Percentiles rank a stretch among this genome's conserved stretches.
Evolutionary conservation across 768 basidiomycete species (phyloP).

Genomic region (Agaricus sinodeliciosus): DNA sequence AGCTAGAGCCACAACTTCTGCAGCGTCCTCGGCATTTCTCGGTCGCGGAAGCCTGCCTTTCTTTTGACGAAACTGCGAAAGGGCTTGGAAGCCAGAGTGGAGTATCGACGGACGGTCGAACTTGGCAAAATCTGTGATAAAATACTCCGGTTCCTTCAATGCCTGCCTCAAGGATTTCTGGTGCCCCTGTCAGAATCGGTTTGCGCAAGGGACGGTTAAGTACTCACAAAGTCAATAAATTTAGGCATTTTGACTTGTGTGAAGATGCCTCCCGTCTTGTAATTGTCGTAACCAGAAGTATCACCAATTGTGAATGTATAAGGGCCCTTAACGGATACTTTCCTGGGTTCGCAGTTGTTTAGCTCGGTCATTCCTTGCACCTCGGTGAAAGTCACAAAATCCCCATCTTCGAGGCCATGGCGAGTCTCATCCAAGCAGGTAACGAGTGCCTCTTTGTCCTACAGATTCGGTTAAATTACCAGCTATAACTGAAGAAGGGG

Average conservation of each 20-base stretch:
- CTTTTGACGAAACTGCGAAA: slow-evolving; percentile 68
- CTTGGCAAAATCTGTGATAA: slow-evolving; percentile 96
- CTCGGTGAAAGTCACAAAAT: slow-evolving; percentile 95
- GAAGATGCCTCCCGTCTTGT: slow-evolving; percentile 88
- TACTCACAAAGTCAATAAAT: slow-evolving; percentile 83
- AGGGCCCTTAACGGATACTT: slow-evolving; percentile 90
- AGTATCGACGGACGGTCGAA: slow-evolving; percentile 89
- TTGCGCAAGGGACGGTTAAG: neutral
- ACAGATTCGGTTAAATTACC: neutral
- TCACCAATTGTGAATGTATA: slow-evolving; percentile 97
- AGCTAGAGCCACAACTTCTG: slow-evolving; percentile 62
- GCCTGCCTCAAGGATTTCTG: slow-evolving; percentile 95
- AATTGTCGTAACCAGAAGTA: slow-evolving; percentile 69
- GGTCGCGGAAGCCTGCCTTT: slow-evolving; percentile 72
- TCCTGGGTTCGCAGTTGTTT: slow-evolving; percentile 88
- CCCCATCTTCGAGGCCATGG: slow-evolving; percentile 97
- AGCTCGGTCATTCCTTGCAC: slow-evolving; percentile 92
- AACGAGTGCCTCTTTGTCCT: slow-evolving; percentile 89
- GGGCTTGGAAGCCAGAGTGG: slow-evolving; percentile 92
- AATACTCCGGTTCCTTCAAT: slow-evolving; percentile 71
- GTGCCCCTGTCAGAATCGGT: neutral
- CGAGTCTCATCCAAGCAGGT: slow-evolving; percentile 96
- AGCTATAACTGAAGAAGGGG: neutral
- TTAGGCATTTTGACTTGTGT: slow-evolving; percentile 99
- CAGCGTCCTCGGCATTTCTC: slow-evolving; percentile 76